Base-by-base conservation (phyloP, 2,329 filamentous ascomycete genomes). In the Torrubiellomyces zombiae region DNA sequence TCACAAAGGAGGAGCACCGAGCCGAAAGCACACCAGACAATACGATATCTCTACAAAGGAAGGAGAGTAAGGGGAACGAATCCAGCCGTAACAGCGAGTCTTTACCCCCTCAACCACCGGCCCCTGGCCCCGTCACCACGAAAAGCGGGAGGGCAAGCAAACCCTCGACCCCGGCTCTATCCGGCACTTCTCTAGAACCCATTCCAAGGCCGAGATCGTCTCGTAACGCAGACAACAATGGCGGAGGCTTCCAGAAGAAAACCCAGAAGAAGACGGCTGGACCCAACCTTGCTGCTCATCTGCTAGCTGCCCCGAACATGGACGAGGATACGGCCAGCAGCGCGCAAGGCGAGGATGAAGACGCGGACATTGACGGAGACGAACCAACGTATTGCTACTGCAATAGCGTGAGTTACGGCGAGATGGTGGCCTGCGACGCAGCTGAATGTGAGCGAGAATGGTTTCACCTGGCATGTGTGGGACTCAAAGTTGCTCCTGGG, bases 391-490 rank as follows among this genome's bases (percentile, higher is more conserved):
- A 85, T 47, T 82, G 79, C 48, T 80, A 80, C 50, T 83, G 79
- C 47, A 76, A 82, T 38, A 67, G 73, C 23, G 72, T 82, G 27
- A 82, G 76, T 40, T 85, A 82, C 42, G 78, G 79, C 12, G 77
- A 81, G 51, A 85, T 85, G 79, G 76, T 85, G 21, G 79, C 75
- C 3, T 85, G 78, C 42, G 79, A 85, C 44, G 71, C 70, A 6
- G 66, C 75, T 30, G 66, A 68, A 24, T 85, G 79, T 50, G 63
- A 68, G 36, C 63, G 69, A 32, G 78, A 85, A 49, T 85, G 79
- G 79, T 86, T 85, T 55, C 79, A 85, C 58, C 53, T 89, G 24
- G 75, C 74, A 24, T 89, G 80, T 47, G 79, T 82, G 16, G 80
- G 80, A 14, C 51, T 89, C 39, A 77, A 75, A 38, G 76, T 76